Conservation (phyloP, 2,329 filamentous ascomycete genomes). For the Fusarium albidum region DNA sequence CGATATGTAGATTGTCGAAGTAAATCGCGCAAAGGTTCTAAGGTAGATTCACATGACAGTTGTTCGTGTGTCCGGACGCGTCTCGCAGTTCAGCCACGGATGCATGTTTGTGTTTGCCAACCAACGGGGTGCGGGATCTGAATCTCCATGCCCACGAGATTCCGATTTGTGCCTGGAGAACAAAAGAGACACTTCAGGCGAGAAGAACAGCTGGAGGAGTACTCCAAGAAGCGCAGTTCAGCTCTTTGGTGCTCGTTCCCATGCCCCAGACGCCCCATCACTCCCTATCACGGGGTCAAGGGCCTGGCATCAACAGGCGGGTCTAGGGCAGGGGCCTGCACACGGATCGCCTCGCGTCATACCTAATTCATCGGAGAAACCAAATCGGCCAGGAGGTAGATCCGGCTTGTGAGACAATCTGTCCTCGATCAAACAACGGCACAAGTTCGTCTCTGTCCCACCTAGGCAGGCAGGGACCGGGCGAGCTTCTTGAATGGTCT, state of each 20-base stretch:
- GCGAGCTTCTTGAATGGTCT: constrained; percentile 5
- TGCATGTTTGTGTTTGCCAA: background rate
- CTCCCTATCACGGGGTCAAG: background rate
- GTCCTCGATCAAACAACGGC: constrained; percentile 5
- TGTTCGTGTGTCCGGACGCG: background rate
- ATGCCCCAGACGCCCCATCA: background rate
- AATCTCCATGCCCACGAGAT: background rate
- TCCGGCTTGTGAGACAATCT: constrained; percentile 13
- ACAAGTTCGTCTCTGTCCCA: constrained; percentile 16
- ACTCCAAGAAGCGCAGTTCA: constrained; percentile 2
- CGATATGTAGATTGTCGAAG: background rate
- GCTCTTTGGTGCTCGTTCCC: background rate
- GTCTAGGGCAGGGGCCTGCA: constrained; percentile 5
- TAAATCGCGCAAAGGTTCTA: constrained; percentile 10
- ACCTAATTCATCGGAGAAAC: constrained; percentile 1
- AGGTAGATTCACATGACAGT: background rate
- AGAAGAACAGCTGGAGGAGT: background rate
- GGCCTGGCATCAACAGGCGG: constrained; percentile 5
- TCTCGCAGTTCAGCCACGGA: background rate
- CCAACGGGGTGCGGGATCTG: background rate
- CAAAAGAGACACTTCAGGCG: constrained; percentile 1
- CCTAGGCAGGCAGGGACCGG: constrained; percentile 3
- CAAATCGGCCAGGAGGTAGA: constrained; percentile 6
- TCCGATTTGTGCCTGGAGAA: background rate
- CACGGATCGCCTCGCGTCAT: constrained; percentile 8